Base-by-base conservation (phyloP, 73 alveolate species). In the Paramecium bursaria region DNA sequence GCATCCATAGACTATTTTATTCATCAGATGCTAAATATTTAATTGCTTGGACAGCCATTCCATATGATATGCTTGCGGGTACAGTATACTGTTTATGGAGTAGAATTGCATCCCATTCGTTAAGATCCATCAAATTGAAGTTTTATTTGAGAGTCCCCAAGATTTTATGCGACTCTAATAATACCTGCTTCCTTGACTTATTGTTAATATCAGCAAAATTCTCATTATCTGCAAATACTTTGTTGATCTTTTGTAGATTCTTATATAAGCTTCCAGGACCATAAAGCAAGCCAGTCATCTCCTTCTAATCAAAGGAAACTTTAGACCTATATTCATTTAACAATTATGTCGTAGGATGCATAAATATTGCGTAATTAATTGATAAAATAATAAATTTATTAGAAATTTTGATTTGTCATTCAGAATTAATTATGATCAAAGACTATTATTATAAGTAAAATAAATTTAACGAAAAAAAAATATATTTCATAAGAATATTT, bases 11-110 rank as follows among this genome's bases (percentile, higher is more conserved):
- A 15, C 54, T 79, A 48, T 39, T 46, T 54, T 79, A 54, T 46
- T 79, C 76, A 53, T 79, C 82, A 7, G 82, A 53, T n/a, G 74
- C 89, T 42, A 79, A 61, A 15, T 53, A 79, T 35, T 46, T 54
- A 39, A 79, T 19, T 4, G 89, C 77, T 0, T 80, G 89, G 27
- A 53, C 76, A 49, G 76, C 46, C 85, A 79, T 79, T 35, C 53
- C 53, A 67, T 25, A 67, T 3, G 82, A 67, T 17, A 67, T 57
- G 4, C 60, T 35, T 39, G 82, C 9, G 19, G 82, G 60, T 17
- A 47, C 14, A 39, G 82, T 67, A 7, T 5, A 39, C 11, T 39
- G 11, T 7, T 7, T 7, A 11, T 39, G 11, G 11, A 39, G 5
- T 5, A 39, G 14, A 39, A 11, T 11, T 7, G 49, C 49, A 39